Base-by-base conservation (phyloP, 192 early-diverging fungal genomes). In the Backusella circina region DNA sequence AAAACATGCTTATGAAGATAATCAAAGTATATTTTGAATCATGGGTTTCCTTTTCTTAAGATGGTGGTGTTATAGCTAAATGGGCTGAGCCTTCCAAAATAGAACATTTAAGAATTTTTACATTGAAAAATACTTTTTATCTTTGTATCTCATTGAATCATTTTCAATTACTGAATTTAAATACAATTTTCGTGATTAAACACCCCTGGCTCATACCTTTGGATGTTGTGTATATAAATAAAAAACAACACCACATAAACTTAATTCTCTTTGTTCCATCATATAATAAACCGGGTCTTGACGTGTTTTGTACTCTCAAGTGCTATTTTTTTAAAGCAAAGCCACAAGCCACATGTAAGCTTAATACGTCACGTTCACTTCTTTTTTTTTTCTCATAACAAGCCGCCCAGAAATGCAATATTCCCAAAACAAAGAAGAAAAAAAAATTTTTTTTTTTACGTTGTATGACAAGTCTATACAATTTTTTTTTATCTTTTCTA, bases 401-500 rank as follows among this genome's bases (percentile, higher is more conserved):
- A 61, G 54, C 54, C 54, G 54, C 54, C 54, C 54, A 61, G 23
- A 61, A 61, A 61, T 61, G 54, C 54, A 61, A 28, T 57, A 57
- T 2, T 61, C 54, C 23, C 54, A 61, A 61, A 61, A 61, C 54
- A 61, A 61, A 57, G 51, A 57, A 61, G 26, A 26, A 61, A 51
- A 61, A 54, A 54, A 57, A 57, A 57, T 2, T 12, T 23, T 51
- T 51, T n/a, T 57, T 57, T 61, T 61, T 61, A n/a, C 10, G 54
- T 61, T 61, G 54, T 61, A 61, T 61, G 54, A 61, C 54, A 61
- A 61, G 54, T 61, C 54, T 61, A 47, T 47, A 61, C 54, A 61
- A 28, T 61, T 61, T 61, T 41, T 41, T 61, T 61, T 26, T 61
- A 61, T 61, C 54, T 61, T 61, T 61, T 61, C 54, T 61, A 61